Conservation (phyloP, 1,284 basidiomycete species). For the Vanrija sp. region DNA sequence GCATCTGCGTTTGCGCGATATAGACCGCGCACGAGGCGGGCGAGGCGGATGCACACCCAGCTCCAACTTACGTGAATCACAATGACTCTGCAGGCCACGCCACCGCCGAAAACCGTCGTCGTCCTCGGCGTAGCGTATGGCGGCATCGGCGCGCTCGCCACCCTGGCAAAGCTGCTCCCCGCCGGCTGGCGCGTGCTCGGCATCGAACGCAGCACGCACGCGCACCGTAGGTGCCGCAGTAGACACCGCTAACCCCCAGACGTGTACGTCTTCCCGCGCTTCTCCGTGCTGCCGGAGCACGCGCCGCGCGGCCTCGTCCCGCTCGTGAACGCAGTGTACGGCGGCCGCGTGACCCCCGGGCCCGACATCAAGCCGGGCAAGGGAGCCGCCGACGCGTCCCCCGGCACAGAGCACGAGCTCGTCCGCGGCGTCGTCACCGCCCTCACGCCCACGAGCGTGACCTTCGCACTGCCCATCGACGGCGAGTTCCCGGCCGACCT, state of each 20-base stretch:
- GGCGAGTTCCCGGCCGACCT: constrained; percentile 8
- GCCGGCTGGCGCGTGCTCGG: constrained; percentile 61
- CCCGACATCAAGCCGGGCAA: not conserved
- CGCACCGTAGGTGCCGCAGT: constrained; percentile 30
- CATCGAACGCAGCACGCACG: constrained; percentile 64
- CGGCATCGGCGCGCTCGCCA: constrained; percentile 55
- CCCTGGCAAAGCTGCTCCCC: constrained; percentile 59
- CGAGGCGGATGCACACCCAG: too few relatives aligned
- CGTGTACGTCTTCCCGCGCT: constrained; percentile 53
- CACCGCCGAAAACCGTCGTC: constrained; percentile 51
- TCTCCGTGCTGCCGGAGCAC: constrained; percentile 49
- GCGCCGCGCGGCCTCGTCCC: constrained; percentile 62
- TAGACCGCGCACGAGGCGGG: too few relatives aligned
- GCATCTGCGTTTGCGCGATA: too few relatives aligned
- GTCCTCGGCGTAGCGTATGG: constrained; percentile 62
- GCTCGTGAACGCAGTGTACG: constrained; percentile 50
- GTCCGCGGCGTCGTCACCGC: constrained; percentile 56
- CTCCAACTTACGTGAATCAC: not conserved
- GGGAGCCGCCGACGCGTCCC: not conserved
- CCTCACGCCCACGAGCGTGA: constrained; percentile 52
- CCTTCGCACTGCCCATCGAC: constrained; percentile 44
- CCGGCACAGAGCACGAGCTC: constrained; percentile 27
- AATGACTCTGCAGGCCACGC: not conserved
- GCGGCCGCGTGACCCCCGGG: constrained; percentile 1
- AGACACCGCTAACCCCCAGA: constrained; percentile 25